Percentiles rank a stretch among this genome's conserved stretches.
phyloP scores from a whole-genome alignment of 257 asterid genomes.

The Penstemon eatonii region DNA sequence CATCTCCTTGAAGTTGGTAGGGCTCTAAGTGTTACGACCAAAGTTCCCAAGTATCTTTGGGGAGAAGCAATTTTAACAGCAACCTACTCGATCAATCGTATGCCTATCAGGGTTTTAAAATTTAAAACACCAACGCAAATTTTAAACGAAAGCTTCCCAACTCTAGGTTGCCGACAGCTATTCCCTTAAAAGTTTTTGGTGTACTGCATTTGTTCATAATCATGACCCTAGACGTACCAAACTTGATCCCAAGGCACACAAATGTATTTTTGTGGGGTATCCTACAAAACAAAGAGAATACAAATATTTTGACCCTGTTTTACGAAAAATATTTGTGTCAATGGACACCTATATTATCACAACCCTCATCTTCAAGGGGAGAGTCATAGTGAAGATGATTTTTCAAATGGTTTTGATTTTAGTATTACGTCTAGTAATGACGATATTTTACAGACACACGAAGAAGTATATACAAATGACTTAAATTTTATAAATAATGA shows the following conservation, averaged over 20 bases:
- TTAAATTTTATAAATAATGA: too few species aligned
- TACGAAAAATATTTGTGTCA: not conserved
- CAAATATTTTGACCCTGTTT: not conserved
- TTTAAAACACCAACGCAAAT: not conserved
- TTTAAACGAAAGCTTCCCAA: not conserved
- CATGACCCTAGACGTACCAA: not conserved
- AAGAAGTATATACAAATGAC: too few species aligned
- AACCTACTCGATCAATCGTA: not conserved
- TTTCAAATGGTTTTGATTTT: too few species aligned
- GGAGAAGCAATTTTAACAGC: not conserved
- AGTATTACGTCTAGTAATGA: too few species aligned
- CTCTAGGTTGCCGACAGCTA: not conserved
- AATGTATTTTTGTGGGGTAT: not conserved
- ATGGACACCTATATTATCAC: not conserved
- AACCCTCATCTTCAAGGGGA: not conserved
- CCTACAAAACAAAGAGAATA: not conserved
- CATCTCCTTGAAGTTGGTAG: not conserved
- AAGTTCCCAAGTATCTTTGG: conserved; percentile 4
- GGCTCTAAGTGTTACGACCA: not conserved
- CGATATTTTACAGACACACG: too few species aligned
- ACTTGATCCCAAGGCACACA: not conserved
- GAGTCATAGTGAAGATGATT: not conserved
- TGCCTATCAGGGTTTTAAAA: not conserved
- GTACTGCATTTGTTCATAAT: not conserved
- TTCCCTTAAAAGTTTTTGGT: not conserved